Conservation (phyloP, 768 basidiomycete genomes). For the Lactarius akahatsu region DNA sequence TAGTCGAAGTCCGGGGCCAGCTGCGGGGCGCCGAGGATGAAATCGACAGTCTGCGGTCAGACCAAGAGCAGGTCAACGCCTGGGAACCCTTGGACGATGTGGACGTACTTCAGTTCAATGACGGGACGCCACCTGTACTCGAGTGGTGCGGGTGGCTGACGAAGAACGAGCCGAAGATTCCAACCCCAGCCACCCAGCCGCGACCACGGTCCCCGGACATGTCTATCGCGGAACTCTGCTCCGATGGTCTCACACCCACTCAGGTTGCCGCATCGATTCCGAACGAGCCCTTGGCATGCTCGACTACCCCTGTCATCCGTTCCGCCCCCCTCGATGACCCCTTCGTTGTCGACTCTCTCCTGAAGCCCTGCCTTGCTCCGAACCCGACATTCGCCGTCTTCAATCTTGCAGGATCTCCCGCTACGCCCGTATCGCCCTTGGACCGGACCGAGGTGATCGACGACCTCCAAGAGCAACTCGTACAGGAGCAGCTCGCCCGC, state of each 20-base stretch:
- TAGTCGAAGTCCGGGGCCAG: conserved; percentile 5
- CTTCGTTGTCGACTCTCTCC: conserved; percentile 4
- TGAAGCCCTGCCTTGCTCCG: not conserved
- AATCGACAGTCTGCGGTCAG: not conserved
- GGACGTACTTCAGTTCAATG: not conserved
- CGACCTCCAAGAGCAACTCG: conserved; percentile 5
- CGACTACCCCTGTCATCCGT: not conserved
- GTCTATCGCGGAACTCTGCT: conserved; percentile 2
- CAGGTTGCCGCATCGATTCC: not conserved
- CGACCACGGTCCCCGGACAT: conserved; percentile 7
- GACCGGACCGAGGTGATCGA: not conserved
- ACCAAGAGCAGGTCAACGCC: not conserved
- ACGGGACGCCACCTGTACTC: conserved; percentile 2
- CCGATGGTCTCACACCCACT: not conserved
- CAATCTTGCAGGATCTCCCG: not conserved
- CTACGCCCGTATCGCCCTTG: not conserved
- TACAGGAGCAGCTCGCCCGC: conserved; percentile 7
- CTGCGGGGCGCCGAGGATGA: not conserved
- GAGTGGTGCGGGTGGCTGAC: conserved; percentile 9
- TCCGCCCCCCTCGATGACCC: conserved; percentile 3
- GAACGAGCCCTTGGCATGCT: not conserved
- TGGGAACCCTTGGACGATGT: not conserved
- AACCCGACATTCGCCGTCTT: not conserved
- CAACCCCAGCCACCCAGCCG: not conserved
- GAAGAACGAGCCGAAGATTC: not conserved